Evolutionary conservation across 2,329 filamentous ascomycete species (phyloP), one percentile per base, ranked within the genome.

Genomic region (Claviceps fusiformis): DNA sequence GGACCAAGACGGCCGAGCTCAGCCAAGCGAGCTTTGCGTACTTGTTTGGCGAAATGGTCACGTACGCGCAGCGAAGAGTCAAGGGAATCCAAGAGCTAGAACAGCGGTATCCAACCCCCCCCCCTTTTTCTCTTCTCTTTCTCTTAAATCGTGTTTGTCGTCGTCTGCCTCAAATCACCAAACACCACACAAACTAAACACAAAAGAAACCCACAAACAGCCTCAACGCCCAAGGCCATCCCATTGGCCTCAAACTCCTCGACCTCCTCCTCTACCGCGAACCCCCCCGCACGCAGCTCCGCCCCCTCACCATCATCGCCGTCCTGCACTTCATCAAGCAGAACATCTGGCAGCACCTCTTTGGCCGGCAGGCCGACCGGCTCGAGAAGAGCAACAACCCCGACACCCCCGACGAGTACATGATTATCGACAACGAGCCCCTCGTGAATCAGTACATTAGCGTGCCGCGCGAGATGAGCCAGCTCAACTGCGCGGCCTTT

Each of bases 401-500:
- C 9, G 81, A 85, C 54, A 92, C 90, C 53, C 85, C 89, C 9
- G 89, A 93, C 63, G 92, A 97, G 75, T 98, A 97, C 76, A 97
- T 98, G 92, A 93, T 98, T 64, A 89, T 91, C 64, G 93, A 98
- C 73, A 97, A 98, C 72, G 93, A 97, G 68, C 93, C 93, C 27
- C 78, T 97, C 52, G 92, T 97, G 44, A 97, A 96, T 71, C 85
- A 86, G 59, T 97, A 93, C 73, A 87, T 98, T 66, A 89, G 84
- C 63, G 86, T 97, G 54, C 93, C 93, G 17, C 86, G 86, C 65
- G 93, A 98, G 72, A 95, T 98, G 88, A 90, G 81, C 71, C 88
- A 93, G 79, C 78, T 98, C 65, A 97, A 96, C 70, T 96, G 92
- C 71, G 93, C 92, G 19, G 93, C 93, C 10, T 98, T 88, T 67